Evolutionary conservation across 2,329 filamentous ascomycete genomes (phyloP).

Genomic region (Colletotrichum lentis): DNA sequence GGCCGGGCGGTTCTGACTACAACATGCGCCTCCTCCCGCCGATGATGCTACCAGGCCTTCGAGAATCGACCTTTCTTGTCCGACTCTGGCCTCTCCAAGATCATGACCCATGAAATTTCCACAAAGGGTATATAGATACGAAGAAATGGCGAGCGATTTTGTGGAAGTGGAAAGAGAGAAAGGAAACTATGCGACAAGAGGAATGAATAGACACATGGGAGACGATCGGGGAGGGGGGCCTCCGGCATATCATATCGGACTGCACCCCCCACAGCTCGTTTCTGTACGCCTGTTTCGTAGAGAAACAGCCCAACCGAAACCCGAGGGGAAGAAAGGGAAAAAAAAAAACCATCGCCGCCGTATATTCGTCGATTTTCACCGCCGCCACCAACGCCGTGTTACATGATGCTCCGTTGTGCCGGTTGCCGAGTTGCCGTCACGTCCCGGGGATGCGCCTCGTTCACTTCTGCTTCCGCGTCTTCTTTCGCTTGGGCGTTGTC

Average conservation of each 20-base stretch:
- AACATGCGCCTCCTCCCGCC: conserved; percentile 17
- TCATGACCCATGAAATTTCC: conserved; percentile 30
- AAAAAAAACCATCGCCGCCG: conserved; percentile 18
- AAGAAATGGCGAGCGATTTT: conserved; percentile 19
- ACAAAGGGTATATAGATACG: conserved; percentile 34
- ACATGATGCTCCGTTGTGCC: conserved; percentile 12
- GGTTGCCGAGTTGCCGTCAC: conserved; percentile 4
- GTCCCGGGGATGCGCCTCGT: neutral
- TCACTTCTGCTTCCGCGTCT: conserved; percentile 32
- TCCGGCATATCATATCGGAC: neutral
- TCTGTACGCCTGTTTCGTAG: conserved; percentile 2
- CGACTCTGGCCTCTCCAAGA: conserved; percentile 23
- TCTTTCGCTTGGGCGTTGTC: conserved; percentile 27
- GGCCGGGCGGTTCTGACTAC: conserved; percentile 19
- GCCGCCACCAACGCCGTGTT: conserved; percentile 27
- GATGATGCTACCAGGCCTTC: conserved; percentile 13
- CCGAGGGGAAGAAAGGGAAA: no score
- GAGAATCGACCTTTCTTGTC: neutral
- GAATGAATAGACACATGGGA: neutral
- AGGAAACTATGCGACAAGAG: conserved; percentile 5
- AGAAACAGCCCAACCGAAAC: conserved; percentile 5
- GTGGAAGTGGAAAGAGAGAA: neutral
- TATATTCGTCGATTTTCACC: conserved; percentile 29
- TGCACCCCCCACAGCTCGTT: neutral
- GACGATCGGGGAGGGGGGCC: neutral